These are phyloP conservation scores for Hemisphaericaspora lyxosophila DNA, from an alignment of 1,139 yeast genomes.

Conservation along the genomic window DNA sequence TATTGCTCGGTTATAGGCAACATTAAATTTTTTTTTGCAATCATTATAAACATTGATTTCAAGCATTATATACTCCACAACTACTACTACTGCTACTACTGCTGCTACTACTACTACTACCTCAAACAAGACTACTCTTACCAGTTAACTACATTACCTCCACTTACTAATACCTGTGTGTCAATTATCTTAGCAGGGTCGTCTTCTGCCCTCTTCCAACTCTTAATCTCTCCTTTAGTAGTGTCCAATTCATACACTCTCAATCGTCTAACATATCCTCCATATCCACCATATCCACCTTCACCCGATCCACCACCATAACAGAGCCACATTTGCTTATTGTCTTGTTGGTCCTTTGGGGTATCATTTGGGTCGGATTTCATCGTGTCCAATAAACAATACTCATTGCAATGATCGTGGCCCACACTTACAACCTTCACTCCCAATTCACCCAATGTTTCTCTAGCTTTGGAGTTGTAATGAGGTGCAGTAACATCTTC, in stretches of 20 bases:
- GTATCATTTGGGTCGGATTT: too few relatives aligned
- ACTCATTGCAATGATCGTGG: constrained; percentile 94
- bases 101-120: too few relatives aligned
- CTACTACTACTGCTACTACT: too few relatives aligned
- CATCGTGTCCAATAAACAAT: constrained; percentile 57
- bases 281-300: constrained; percentile 94
- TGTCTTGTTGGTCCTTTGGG: constrained; percentile 28
- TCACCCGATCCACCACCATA: constrained; percentile 93
- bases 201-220: constrained; percentile 72
- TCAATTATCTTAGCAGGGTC: constrained; percentile 55
- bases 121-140: too few relatives aligned
- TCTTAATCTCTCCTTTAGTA: constrained; percentile 47
- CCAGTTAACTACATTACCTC: constrained; percentile 39
- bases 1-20: too few relatives aligned
- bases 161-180: constrained; percentile 53
- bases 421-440: constrained; percentile 79
- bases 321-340: constrained; percentile 78
- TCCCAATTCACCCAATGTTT: constrained; percentile 57
- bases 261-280: constrained; percentile 75
- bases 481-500: constrained; percentile 82
- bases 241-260: constrained; percentile 70
- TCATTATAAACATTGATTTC: too few relatives aligned
- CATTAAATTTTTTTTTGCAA: too few relatives aligned
- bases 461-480: constrained; percentile 64
- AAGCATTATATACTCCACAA: too few relatives aligned